These are phyloP conservation scores for Cyberlindnera euphorbiae DNA, from an alignment of 805 yeast genomes.

Conservation along the genomic window DNA sequence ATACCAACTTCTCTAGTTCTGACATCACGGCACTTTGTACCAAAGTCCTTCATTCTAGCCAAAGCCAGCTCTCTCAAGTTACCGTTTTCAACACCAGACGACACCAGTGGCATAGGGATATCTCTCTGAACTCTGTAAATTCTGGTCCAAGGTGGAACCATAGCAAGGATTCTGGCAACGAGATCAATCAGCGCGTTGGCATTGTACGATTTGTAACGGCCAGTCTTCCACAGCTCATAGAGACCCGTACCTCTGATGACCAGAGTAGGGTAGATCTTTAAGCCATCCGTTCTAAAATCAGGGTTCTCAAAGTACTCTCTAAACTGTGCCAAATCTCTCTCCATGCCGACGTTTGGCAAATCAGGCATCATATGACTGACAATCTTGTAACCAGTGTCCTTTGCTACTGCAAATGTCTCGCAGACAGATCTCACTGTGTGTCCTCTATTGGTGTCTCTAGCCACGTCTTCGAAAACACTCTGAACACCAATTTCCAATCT, in stretches of 20 bases:
- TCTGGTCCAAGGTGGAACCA: slow-evolving; percentile 99
- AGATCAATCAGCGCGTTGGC: slow-evolving; percentile 92
- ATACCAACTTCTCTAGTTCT: slow-evolving; percentile 98
- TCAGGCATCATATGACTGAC: slow-evolving; percentile 99
- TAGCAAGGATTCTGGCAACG: slow-evolving; percentile 91
- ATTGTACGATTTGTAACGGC: slow-evolving; percentile 88
- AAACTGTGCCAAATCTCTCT: slow-evolving; percentile 93
- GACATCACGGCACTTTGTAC: slow-evolving; percentile 92
- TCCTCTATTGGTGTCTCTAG: slow-evolving; percentile 96
- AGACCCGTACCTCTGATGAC: slow-evolving; percentile 97
- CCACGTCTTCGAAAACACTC: slow-evolving; percentile 95
- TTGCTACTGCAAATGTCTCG: slow-evolving; percentile 92
- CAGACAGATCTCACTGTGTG: slow-evolving; percentile 96
- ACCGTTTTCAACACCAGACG: slow-evolving; percentile 97
- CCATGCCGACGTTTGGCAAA: slow-evolving; percentile 98
- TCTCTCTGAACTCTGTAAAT: slow-evolving; percentile 98
- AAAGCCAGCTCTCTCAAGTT: slow-evolving; percentile 91
- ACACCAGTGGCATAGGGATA: slow-evolving; percentile 97
- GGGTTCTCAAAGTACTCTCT: slow-evolving; percentile 96
- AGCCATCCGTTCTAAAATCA: slow-evolving; percentile 93
- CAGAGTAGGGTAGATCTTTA: slow-evolving; percentile 90
- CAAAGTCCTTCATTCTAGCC: slow-evolving; percentile 97
- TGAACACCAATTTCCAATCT: slow-evolving; percentile 96
- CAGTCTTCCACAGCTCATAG: slow-evolving; percentile 96
- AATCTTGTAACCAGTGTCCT: slow-evolving; percentile 96